These are phyloP conservation scores for Rhodotorula paludigena DNA, from an alignment of 768 basidiomycete species.

Conservation along the genomic window DNA sequence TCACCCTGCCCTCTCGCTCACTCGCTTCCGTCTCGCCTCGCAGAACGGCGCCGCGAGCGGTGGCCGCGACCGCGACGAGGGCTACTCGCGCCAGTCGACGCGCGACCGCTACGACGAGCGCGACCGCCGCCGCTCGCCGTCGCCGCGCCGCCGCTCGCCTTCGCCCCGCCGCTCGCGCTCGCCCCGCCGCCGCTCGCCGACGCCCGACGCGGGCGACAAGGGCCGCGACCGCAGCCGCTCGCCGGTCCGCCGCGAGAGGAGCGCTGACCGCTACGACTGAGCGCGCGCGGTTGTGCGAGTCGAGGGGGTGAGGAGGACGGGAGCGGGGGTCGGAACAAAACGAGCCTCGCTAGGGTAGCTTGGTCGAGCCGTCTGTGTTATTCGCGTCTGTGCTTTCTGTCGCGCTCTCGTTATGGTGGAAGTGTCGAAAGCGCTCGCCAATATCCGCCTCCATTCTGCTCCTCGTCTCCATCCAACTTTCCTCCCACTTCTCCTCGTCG, in stretches of 20 bases:
- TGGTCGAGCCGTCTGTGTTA: no score
- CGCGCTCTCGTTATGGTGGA: no score
- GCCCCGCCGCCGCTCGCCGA: conserved; percentile 43
- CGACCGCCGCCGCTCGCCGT: conserved; percentile 61
- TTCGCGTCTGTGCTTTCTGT: no score
- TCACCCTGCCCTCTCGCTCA: conserved; percentile 47
- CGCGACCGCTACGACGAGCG: conserved; percentile 60
- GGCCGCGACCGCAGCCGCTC: conserved; percentile 5
- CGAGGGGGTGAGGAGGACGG: no score
- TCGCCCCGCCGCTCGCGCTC: conserved; percentile 2
- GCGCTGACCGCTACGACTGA: no score
- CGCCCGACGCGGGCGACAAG: background rate
- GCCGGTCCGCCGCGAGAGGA: conserved; percentile 5
- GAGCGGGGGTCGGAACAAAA: no score
- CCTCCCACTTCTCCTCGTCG: background rate
- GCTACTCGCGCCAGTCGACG: conserved; percentile 35
- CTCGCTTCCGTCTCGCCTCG: conserved; percentile 46
- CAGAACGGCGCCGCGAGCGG: conserved; percentile 19
- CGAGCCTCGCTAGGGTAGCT: no score
- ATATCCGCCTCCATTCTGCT: no score
- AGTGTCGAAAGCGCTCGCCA: no score
- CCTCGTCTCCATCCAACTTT: no score
- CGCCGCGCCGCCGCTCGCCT: conserved; percentile 45
- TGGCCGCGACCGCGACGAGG: conserved; percentile 45
- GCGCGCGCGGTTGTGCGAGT: no score